These are phyloP conservation scores for Cordyceps militaris DNA, from an alignment of 2,329 filamentous ascomycete genomes.

Conservation along the genomic window DNA sequence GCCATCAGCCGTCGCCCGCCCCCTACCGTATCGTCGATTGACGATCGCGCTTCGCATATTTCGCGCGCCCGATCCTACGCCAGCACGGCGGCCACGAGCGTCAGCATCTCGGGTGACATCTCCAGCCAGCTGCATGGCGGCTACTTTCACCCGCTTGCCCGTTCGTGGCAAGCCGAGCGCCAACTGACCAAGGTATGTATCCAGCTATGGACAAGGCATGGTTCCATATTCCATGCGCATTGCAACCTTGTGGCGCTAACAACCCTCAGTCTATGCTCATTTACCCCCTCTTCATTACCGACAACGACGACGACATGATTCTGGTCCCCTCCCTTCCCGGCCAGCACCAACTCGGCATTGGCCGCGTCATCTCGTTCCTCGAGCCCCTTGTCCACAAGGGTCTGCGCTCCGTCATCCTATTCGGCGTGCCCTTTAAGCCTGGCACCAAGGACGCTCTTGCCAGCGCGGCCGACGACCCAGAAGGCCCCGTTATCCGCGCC, in stretches of 20 bases:
- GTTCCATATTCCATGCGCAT: background rate
- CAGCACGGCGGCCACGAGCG: constrained; percentile 60
- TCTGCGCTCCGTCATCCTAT: constrained; percentile 86
- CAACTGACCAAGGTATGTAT: constrained; percentile 71
- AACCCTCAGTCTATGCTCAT: constrained; percentile 83
- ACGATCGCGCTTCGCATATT: constrained; percentile 54
- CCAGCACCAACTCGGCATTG: constrained; percentile 81
- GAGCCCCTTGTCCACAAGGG: constrained; percentile 84
- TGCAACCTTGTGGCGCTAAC: background rate
- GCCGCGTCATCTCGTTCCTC: constrained; percentile 77
- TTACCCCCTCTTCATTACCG: constrained; percentile 93
- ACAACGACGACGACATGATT: constrained; percentile 86
- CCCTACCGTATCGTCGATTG: constrained; percentile 38
- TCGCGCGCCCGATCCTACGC: constrained; percentile 59
- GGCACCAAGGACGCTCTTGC: constrained; percentile 84
- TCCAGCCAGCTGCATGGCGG: constrained; percentile 78
- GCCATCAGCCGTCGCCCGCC: constrained; percentile 29
- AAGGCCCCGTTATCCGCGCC: constrained; percentile 81
- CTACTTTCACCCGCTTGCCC: constrained; percentile 71
- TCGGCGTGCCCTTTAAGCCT: constrained; percentile 80
- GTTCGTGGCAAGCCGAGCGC: constrained; percentile 76
- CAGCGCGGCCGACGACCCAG: constrained; percentile 85
- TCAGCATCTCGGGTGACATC: constrained; percentile 67
- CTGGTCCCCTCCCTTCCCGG: constrained; percentile 86
- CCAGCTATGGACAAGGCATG: background rate